These are phyloP conservation scores for Rhizophlyctis rosea DNA, from an alignment of 192 early-diverging fungal species.

Conservation along the genomic window DNA sequence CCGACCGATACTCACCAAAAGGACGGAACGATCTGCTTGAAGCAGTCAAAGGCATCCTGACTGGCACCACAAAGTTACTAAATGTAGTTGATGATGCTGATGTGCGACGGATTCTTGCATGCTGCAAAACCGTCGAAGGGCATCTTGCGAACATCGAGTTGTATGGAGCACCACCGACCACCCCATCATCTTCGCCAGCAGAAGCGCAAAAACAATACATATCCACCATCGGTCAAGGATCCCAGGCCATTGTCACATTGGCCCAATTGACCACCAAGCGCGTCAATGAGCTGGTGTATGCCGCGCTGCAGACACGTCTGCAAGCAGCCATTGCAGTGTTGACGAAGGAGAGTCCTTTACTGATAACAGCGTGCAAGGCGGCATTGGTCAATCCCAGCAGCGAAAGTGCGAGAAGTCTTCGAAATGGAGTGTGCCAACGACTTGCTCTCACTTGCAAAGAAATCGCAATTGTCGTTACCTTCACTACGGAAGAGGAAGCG, in stretches of 20 bases:
- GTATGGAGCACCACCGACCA: neutral
- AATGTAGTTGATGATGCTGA: slow-evolving; percentile 47
- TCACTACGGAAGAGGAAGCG: slow-evolving; percentile 33
- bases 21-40: slow-evolving; percentile 44
- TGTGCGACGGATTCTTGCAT: slow-evolving; percentile 41
- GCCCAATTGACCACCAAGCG: slow-evolving; percentile 39
- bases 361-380: slow-evolving; percentile 35
- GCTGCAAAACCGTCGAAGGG: slow-evolving; percentile 11
- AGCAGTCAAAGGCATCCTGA: slow-evolving; percentile 51
- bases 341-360: slow-evolving; percentile 32
- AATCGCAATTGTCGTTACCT: slow-evolving; percentile 38
- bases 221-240: slow-evolving; percentile 22
- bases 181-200: no score
- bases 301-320: slow-evolving; percentile 31
- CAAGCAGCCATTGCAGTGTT: slow-evolving; percentile 25
- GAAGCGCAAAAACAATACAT: slow-evolving; percentile 1
- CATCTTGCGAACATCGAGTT: slow-evolving; percentile 16
- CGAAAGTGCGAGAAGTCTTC: slow-evolving; percentile 5
- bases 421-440: slow-evolving; percentile 12
- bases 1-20: slow-evolving; percentile 36
- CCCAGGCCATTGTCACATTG: slow-evolving; percentile 34
- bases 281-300: slow-evolving; percentile 31
- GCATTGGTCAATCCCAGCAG: slow-evolving; percentile 13
- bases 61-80: slow-evolving; percentile 43
- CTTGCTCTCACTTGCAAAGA: slow-evolving; percentile 22